Percentiles rank a stretch among this genome's conserved stretches.
These are phyloP conservation scores for Blastocystis sp. DNA, from an alignment of 352 stramenopile species.

Conservation along the genomic window DNA sequence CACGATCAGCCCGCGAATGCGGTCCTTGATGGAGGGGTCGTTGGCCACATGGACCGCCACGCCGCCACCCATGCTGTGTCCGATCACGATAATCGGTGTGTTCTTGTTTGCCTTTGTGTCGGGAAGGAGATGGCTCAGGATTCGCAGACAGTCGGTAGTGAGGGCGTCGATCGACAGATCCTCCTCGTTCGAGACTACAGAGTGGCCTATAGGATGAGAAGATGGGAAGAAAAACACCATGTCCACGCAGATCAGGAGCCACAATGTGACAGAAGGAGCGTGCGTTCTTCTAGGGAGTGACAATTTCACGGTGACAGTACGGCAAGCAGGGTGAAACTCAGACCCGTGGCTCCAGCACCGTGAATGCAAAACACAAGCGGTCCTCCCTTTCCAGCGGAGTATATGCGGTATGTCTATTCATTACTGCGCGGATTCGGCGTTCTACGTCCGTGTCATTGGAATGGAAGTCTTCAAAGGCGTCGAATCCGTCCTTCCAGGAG, in stretches of 20 bases:
- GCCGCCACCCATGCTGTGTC: constrained; percentile 82
- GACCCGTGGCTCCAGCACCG: constrained; percentile 81
- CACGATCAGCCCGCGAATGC: constrained; percentile 81
- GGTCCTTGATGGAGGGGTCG: constrained; percentile 75
- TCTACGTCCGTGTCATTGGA: neutral
- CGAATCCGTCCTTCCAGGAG: constrained; percentile 55
- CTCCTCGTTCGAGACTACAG: constrained; percentile 74
- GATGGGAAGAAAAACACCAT: constrained; percentile 73
- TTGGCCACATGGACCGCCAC: constrained; percentile 79
- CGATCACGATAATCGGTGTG: constrained; percentile 78
- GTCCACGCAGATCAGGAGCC: constrained; percentile 81
- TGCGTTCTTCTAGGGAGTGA: constrained; percentile 75
- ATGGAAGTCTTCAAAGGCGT: constrained; percentile 15
- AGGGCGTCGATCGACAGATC: constrained; percentile 80
- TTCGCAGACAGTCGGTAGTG: constrained; percentile 77
- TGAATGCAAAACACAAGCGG: constrained; percentile 81
- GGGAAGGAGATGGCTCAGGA: constrained; percentile 77
- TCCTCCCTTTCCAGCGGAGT: constrained; percentile 77
- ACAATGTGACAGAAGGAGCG: constrained; percentile 80
- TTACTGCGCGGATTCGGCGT: too few relatives aligned
- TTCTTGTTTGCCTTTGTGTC: constrained; percentile 71
- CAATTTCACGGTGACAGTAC: constrained; percentile 71
- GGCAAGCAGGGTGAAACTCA: constrained; percentile 81
- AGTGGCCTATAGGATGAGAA: constrained; percentile 75
- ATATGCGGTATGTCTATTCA: constrained; percentile 79